These are phyloP conservation scores for Sporothrix phasma DNA, from an alignment of 2,329 filamentous ascomycete species.

Conservation along the genomic window DNA sequence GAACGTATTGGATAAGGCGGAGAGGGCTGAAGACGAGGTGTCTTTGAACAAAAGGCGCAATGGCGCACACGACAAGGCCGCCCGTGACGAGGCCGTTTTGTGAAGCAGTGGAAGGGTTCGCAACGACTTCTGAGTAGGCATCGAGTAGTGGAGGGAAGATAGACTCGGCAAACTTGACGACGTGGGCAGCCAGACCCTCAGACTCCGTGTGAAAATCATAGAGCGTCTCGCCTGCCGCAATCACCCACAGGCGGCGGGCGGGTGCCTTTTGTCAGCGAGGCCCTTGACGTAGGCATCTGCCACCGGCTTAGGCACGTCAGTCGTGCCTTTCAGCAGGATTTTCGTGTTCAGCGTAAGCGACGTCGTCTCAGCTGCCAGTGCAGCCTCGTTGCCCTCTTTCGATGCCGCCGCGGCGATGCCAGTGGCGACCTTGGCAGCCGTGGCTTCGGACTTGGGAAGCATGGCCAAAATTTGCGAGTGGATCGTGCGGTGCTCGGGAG, in stretches of 20 bases:
- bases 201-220: conserved; percentile 42
- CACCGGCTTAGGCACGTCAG: conserved; percentile 54
- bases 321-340: conserved; percentile 50
- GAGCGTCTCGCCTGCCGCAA: conserved; percentile 62
- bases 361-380: conserved; percentile 64
- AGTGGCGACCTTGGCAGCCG: conserved; percentile 56
- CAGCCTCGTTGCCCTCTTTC: conserved; percentile 84
- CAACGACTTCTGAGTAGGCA: conserved; percentile 64
- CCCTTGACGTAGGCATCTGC: conserved; percentile 71
- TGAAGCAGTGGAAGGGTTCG: conserved; percentile 67
- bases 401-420: conserved; percentile 58
- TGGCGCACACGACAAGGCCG: conserved; percentile 62
- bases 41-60: conserved; percentile 49
- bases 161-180: conserved; percentile 42
- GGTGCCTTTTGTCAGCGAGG: conserved; percentile 73
- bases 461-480: conserved; percentile 71
- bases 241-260: conserved; percentile 69
- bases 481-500: conserved; percentile 72
- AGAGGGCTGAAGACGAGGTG: conserved; percentile 41
- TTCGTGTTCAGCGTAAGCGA: conserved; percentile 57
- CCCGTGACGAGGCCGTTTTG: conserved; percentile 76
- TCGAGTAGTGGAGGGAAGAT: conserved; percentile 49
- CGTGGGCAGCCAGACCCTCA: conserved; percentile 37
- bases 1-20: conserved; percentile 47
- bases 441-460: conserved; percentile 48